A percentile compares a stretch with the other conserved stretches of the same genome.
These are phyloP conservation scores for Dimocarpus longan DNA, from an alignment of 345 rosid species.

Conservation along the genomic window DNA sequence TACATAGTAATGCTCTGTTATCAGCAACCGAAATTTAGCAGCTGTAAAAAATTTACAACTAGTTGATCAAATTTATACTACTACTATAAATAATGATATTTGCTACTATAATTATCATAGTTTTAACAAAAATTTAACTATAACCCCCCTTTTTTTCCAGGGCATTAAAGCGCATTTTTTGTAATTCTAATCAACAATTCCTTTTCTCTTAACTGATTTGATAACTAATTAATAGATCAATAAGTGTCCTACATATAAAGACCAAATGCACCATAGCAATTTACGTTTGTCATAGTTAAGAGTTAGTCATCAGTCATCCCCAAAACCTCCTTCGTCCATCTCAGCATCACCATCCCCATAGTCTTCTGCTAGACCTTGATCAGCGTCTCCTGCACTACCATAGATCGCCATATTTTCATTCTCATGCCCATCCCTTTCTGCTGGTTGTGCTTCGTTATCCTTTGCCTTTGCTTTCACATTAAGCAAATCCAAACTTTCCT, in stretches of 20 bases:
- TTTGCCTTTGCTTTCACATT: conserved; percentile 22
- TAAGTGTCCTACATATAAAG: no score
- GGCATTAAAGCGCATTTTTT: no score
- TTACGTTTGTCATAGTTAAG: background rate
- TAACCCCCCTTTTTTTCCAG: no score
- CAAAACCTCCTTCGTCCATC: conserved; percentile 44
- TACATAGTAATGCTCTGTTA: background rate
- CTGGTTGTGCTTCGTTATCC: conserved; percentile 17
- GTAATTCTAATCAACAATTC: background rate
- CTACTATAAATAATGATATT: no score
- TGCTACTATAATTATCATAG: no score
- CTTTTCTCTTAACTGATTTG: background rate
- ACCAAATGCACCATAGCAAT: no score
- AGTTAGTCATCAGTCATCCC: conserved; percentile 1
- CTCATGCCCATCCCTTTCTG: conserved; percentile 27
- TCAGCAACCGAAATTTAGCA: no score
- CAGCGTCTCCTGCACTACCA: conserved; percentile 36
- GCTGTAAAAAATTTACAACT: no score
- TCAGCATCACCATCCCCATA: conserved; percentile 53
- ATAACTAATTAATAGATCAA: background rate
- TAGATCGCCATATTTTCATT: conserved; percentile 24
- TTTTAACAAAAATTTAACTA: no score
- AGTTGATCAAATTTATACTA: no score
- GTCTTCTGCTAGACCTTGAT: conserved; percentile 44
- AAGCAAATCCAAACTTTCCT: conserved; percentile 58